A percentile compares a stretch with the other conserved stretches of the same genome.
Conservation (phyloP, 768 basidiomycete genomes). For the Asterophora lycoperdoides region DNA sequence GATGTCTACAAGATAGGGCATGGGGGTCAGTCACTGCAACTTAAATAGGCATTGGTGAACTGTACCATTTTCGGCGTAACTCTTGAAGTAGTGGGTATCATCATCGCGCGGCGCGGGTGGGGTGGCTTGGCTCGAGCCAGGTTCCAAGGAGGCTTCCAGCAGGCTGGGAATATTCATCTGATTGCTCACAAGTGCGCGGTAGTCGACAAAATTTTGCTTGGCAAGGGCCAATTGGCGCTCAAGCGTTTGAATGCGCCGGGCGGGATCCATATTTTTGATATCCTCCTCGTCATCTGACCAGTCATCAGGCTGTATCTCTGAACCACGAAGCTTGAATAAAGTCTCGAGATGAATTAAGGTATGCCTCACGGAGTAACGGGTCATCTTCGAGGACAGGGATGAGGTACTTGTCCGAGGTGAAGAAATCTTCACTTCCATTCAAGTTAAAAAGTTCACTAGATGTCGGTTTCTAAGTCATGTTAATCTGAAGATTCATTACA, state of each 20-base stretch:
- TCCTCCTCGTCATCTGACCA: conserved; percentile 77
- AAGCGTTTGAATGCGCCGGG: conserved; percentile 49
- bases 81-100: conserved; percentile 91
- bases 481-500: conserved; percentile 3
- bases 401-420: conserved; percentile 75
- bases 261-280: conserved; percentile 25
- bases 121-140: conserved; percentile 21
- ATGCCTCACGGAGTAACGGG: conserved; percentile 75
- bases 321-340: conserved; percentile 6
- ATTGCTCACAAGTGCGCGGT: conserved; percentile 51
- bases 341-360: background rate
- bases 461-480: conserved; percentile 45
- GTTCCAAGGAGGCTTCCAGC: conserved; percentile 38
- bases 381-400: conserved; percentile 83
- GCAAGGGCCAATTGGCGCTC: conserved; percentile 59
- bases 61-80: conserved; percentile 82
- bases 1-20: conserved; percentile 55
- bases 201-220: conserved; percentile 59
- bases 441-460: conserved; percentile 42
- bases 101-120: conserved; percentile 58
- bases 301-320: conserved; percentile 64
- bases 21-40: background rate
- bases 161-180: conserved; percentile 45
- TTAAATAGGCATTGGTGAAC: conserved; percentile 9
- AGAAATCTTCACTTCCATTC: conserved; percentile 56